Conservation (phyloP, 768 basidiomycete genomes). For the Hortiboletus campestris region DNA sequence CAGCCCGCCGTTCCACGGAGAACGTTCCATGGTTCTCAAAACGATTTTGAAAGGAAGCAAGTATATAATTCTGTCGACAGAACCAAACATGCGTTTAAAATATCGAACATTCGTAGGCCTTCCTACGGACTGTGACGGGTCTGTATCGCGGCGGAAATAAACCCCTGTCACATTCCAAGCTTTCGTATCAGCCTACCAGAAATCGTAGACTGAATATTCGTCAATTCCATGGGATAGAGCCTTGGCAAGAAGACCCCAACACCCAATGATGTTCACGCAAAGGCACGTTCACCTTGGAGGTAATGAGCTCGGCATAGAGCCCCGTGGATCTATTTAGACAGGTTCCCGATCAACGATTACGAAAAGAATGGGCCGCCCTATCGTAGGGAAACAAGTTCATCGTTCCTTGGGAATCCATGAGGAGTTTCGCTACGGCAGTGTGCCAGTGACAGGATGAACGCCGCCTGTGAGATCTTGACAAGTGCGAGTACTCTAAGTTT, state of each 20-base stretch:
- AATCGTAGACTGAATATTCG: conserved; percentile 1
- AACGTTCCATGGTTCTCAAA: conserved; percentile 20
- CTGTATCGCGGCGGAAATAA: conserved; percentile 18
- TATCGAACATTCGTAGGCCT: background rate
- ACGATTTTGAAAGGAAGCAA: background rate
- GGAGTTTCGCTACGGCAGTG: conserved; percentile 3
- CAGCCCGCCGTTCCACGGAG: conserved; percentile 25
- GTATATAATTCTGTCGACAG: conserved; percentile 21
- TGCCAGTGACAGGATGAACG: background rate
- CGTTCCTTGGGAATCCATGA: background rate
- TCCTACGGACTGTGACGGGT: background rate
- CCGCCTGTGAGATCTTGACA: background rate
- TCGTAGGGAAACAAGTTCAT: background rate
- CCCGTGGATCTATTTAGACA: background rate
- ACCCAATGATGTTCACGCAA: background rate
- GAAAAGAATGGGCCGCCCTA: conserved; percentile 4
- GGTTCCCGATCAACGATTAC: conserved; percentile 5
- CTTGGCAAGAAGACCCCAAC: background rate
- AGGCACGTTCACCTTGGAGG: conserved; percentile 1
- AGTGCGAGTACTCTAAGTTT: background rate
- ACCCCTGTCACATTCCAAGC: background rate
- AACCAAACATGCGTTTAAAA: conserved; percentile 18
- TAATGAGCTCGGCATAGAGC: conserved; percentile 3
- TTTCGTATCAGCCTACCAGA: background rate
- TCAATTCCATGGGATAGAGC: background rate